Evolutionary conservation across 495 filamentous ascomycete genomes (phyloP).

Genomic region (Neurospora terricola): DNA sequence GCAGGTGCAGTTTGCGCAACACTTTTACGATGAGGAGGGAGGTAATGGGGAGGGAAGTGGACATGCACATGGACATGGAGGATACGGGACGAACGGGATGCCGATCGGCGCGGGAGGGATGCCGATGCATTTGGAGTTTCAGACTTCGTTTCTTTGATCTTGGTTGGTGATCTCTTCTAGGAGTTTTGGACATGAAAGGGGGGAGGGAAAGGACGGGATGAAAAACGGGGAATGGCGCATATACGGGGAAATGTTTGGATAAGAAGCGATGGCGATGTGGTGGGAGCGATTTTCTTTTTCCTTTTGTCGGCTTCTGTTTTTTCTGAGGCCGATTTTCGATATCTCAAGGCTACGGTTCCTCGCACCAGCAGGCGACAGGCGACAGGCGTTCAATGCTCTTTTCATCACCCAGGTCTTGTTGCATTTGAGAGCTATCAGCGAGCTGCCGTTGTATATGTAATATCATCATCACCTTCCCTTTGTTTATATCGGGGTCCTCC

Average conservation of each 20-base stretch:
- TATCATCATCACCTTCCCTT: not conserved
- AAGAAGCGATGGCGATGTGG: not conserved
- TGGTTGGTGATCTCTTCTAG: not conserved
- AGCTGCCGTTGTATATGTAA: not conserved
- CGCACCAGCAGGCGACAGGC: not conserved
- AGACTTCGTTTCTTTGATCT: slow-evolving; percentile 14
- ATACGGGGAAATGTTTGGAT: not conserved
- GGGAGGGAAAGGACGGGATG: not conserved
- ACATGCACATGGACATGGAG: not conserved
- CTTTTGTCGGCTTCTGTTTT: not conserved
- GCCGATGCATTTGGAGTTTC: slow-evolving; percentile 15
- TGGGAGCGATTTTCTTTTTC: not conserved
- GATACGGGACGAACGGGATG: not conserved
- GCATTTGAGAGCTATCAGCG: not conserved
- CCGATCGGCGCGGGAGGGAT: slow-evolving; percentile 5
- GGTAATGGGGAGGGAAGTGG: not conserved
- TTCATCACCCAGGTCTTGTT: not conserved
- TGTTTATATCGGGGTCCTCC: not conserved
- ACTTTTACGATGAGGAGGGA: not conserved
- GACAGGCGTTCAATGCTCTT: not conserved
- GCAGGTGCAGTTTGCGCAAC: not conserved
- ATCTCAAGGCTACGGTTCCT: not conserved
- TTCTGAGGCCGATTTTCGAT: not conserved
- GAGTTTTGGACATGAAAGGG: not conserved
- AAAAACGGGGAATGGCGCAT: not conserved